Percentiles rank a stretch among this genome's conserved stretches.
phyloP scores from a whole-genome alignment of 768 basidiomycete genomes.

The Termitomyces heimii region DNA sequence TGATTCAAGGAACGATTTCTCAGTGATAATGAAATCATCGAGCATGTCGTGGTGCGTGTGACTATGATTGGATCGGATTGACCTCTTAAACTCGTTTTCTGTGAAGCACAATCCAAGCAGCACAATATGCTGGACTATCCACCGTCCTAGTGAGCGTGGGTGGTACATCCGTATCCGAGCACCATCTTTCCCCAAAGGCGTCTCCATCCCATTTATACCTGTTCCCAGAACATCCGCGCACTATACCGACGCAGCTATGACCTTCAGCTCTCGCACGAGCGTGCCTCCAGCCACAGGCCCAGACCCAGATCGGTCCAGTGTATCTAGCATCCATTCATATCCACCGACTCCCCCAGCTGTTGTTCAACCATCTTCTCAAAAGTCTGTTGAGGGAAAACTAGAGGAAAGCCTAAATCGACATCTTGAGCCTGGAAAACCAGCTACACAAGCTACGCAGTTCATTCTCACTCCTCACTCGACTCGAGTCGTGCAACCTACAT shows the following conservation, averaged over 20 bases:
- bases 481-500: constrained; percentile 26
- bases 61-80: background rate
- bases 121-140: constrained; percentile 67
- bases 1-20: constrained; percentile 62
- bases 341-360: constrained; percentile 45
- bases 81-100: background rate
- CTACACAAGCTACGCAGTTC: constrained; percentile 45
- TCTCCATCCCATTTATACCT: constrained; percentile 50
- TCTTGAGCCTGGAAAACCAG: constrained; percentile 19
- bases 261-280: constrained; percentile 48
- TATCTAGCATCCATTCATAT: constrained; percentile 49
- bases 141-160: constrained; percentile 64
- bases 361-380: constrained; percentile 28
- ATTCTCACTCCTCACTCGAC: constrained; percentile 42
- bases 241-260: constrained; percentile 45
- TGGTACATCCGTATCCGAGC: constrained; percentile 81
- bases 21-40: constrained; percentile 69
- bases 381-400: constrained; percentile 23
- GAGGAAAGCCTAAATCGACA: constrained; percentile 15
- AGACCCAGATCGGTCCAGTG: constrained; percentile 18
- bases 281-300: constrained; percentile 10
- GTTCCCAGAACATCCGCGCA: constrained; percentile 39
- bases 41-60: constrained; percentile 59
- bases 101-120: constrained; percentile 62
- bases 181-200: constrained; percentile 61